Evolutionary conservation across 2,329 filamentous ascomycete genomes (phyloP), one percentile per base, ranked within the genome.

Genomic region (Neopestalotiopsis rosae): DNA sequence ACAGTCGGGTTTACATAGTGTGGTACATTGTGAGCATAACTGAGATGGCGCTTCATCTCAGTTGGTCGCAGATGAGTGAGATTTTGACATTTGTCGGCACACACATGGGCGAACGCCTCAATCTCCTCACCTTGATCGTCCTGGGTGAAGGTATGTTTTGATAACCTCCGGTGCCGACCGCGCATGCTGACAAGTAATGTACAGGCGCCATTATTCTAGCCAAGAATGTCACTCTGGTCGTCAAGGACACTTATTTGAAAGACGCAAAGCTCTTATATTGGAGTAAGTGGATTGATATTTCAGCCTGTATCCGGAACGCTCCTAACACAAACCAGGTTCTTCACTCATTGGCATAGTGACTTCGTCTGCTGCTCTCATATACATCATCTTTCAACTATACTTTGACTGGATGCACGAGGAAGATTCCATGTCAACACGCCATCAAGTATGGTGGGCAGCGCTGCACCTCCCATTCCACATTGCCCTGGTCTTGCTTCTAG

Each of bases 381-480:
- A 85, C 73, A 79, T 82, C 59, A 76, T 85, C 65, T 85, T 84
- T 73, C 79, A 85, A 66, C 74, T 84, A 45, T 85, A 85, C 70
- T 86, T 92, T 67, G 83, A 91, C 72, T 91, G 88, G 87, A 88
- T 90, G 77, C 90, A 90, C 74, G 73, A 74, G 5, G 88, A 88
- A 65, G 85, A 89, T 69, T 84, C 90, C 40, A 87, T 85, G 82
- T 77, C 87, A 78, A 69, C 83, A 77, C 81, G 88, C 61, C 85
- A 87, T 4, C 90, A 92, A 71, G 87, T 90, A 65, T 78, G 89
- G 66, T 90, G 87, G 88, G 83, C 85, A 0, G 68, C 82, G 2
- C 76, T 89, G 0, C 90, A 91, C 78, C 88, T 91, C 69, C 89
- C 89, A 0, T 88, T 91, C 72, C 89, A 92, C 71, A 83, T 91